Conservation (phyloP, 2,329 filamentous ascomycete species). For the Sporothrix phasma region DNA sequence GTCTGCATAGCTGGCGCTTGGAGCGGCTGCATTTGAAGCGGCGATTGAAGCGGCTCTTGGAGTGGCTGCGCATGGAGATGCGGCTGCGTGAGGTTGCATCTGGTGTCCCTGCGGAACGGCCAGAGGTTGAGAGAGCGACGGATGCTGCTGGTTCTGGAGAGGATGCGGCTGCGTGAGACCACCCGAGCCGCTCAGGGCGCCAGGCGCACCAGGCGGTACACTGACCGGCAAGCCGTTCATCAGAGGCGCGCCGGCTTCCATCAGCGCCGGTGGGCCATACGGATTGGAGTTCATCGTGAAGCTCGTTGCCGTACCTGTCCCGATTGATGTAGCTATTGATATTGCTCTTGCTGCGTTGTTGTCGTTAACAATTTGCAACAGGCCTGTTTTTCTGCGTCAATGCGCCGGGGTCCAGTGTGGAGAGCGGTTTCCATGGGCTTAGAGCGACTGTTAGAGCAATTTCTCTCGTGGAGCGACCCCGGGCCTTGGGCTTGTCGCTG, state of each 20-base stretch:
- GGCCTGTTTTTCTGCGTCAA: background rate
- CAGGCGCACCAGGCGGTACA: background rate
- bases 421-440: no score
- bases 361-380: background rate
- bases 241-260: background rate
- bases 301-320: background rate
- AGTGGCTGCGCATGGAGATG: background rate
- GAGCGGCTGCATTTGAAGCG: background rate
- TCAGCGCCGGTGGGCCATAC: background rate
- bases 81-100: background rate
- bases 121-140: background rate
- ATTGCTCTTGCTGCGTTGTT: no score
- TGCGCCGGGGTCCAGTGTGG: background rate
- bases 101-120: background rate
- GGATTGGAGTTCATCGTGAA: constrained; percentile 2
- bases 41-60: background rate
- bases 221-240: background rate
- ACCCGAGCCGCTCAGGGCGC: background rate
- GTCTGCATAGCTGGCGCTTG: background rate
- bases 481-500: background rate
- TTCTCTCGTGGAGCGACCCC: background rate
- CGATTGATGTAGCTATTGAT: no score
- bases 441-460: no score
- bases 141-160: background rate
- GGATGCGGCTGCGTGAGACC: background rate